Evolutionary conservation across 2,329 filamentous ascomycete species (phyloP).

Genomic region (Diaporthe vaccinii): DNA sequence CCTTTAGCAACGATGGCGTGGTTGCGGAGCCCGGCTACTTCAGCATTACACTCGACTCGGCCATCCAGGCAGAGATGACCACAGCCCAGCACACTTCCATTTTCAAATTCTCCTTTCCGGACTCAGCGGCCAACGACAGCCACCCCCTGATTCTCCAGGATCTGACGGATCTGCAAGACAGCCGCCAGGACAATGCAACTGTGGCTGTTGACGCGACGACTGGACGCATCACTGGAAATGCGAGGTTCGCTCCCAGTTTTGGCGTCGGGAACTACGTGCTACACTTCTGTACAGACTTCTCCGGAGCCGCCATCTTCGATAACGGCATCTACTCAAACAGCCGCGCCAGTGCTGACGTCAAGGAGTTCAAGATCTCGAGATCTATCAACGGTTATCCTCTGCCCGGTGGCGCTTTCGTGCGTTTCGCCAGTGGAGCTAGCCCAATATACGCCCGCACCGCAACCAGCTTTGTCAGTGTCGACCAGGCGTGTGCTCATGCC

Average conservation of each 20-base stretch:
- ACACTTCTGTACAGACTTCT: slow-evolving; percentile 78
- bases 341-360: slow-evolving; percentile 62
- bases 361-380: slow-evolving; percentile 61
- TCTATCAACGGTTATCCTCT: slow-evolving; percentile 67
- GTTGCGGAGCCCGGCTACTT: slow-evolving; percentile 76
- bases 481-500: slow-evolving; percentile 77
- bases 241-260: slow-evolving; percentile 74
- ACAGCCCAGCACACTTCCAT: slow-evolving; percentile 74
- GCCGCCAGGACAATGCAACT: slow-evolving; percentile 69
- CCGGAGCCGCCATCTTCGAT: slow-evolving; percentile 68
- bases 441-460: slow-evolving; percentile 76
- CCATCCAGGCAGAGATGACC: slow-evolving; percentile 76
- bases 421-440: slow-evolving; percentile 65
- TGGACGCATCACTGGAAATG: slow-evolving; percentile 74
- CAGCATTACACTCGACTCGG: slow-evolving; percentile 68
- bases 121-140: slow-evolving; percentile 51
- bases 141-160: slow-evolving; percentile 76
- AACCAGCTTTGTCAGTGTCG: slow-evolving; percentile 76
- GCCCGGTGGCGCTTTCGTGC: slow-evolving; percentile 74
- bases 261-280: slow-evolving; percentile 71
- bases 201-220: slow-evolving; percentile 67
- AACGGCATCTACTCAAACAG: slow-evolving; percentile 73
- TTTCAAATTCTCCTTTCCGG: slow-evolving; percentile 75
- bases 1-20: slow-evolving; percentile 64
- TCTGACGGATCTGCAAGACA: slow-evolving; percentile 73